Evolutionary conservation across 768 basidiomycete species (phyloP).

Genomic region (Boletus rufocinnamomeus): DNA sequence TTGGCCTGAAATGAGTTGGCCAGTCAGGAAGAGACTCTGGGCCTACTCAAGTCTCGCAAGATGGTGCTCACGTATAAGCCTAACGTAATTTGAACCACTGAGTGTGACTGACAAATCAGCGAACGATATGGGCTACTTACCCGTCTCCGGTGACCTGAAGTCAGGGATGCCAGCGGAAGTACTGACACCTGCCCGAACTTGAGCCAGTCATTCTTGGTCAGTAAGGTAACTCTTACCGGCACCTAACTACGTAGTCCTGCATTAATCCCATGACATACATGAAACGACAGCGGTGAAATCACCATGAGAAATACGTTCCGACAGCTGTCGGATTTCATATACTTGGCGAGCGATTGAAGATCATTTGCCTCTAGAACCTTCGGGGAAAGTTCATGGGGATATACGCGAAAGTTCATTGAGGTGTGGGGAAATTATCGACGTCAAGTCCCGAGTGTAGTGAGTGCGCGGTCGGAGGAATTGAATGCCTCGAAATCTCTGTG

Average conservation of each 20-base stretch:
- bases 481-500: not conserved
- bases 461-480: not conserved
- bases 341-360: conserved; percentile 54
- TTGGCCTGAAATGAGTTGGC: conserved; percentile 55
- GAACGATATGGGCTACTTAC: conserved; percentile 39
- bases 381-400: conserved; percentile 7
- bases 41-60: not conserved
- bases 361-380: conserved; percentile 39
- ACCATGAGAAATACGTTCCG: conserved; percentile 77
- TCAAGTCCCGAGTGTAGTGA: not conserved
- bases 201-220: not conserved
- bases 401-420: conserved; percentile 17
- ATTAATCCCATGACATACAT: conserved; percentile 7
- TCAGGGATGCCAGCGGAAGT: conserved; percentile 88
- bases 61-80: conserved; percentile 33
- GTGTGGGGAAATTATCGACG: not conserved
- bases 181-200: conserved; percentile 55
- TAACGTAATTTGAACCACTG: not conserved
- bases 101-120: not conserved
- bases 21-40: not conserved
- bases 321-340: conserved; percentile 69
- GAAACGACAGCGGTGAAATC: conserved; percentile 9
- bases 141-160: conserved; percentile 85
- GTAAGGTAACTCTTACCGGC: conserved; percentile 50
- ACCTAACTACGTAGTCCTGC: conserved; percentile 49